Evolutionary conservation across 257 asterid species (phyloP).

Genomic region (Thymus quinquecostatus): DNA sequence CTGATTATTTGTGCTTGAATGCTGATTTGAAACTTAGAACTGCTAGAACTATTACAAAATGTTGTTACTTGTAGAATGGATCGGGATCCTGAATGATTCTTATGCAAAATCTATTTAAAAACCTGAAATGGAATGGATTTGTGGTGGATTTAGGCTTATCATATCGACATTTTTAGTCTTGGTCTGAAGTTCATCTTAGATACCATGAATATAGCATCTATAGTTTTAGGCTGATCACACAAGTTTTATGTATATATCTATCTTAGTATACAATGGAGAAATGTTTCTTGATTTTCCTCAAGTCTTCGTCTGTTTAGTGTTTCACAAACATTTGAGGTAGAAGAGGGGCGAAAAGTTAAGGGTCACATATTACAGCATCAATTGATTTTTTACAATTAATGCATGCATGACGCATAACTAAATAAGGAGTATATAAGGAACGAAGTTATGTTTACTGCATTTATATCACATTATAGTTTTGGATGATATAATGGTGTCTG

Average conservation of each 20-base stretch:
- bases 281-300: not conserved
- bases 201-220: too few species aligned
- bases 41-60: not conserved
- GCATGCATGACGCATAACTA: not conserved
- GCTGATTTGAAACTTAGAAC: not conserved
- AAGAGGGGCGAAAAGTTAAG: not conserved
- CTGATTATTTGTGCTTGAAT: constrained; percentile 13
- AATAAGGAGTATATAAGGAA: constrained; percentile 12
- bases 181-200: too few species aligned
- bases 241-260: too few species aligned
- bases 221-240: too few species aligned
- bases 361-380: not conserved
- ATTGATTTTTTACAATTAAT: not conserved
- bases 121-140: not conserved
- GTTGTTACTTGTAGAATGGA: constrained; percentile 2
- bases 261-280: too few species aligned
- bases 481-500: constrained; percentile 33
- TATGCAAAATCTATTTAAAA: not conserved
- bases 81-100: not conserved
- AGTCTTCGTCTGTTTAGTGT: not conserved
- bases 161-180: not conserved
- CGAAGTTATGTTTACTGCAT: not conserved
- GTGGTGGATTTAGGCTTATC: too few species aligned
- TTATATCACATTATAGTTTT: not conserved
- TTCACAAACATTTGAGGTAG: not conserved